Evolutionary conservation across 495 filamentous ascomycete genomes (phyloP).

Genomic region (Cryomyces minteri): DNA sequence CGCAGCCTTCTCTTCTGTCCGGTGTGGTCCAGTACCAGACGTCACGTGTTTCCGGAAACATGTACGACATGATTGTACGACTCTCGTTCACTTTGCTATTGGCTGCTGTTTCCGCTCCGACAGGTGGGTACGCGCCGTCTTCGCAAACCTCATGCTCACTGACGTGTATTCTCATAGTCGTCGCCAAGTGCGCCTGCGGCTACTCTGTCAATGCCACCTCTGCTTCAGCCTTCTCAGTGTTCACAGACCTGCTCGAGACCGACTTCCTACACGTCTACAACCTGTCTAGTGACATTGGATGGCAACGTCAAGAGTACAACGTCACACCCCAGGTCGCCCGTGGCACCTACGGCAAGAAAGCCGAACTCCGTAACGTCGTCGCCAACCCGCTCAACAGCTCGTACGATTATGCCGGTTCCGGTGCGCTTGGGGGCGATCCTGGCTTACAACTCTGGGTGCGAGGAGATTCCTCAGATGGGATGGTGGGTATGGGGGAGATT

Average conservation of each 20-base stretch:
- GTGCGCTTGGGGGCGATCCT: conserved; percentile 27
- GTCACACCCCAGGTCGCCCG: conserved; percentile 29
- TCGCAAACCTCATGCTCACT: neutral
- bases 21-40: too few species aligned
- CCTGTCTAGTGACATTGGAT: conserved; percentile 29
- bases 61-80: too few species aligned
- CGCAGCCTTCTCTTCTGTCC: too few species aligned
- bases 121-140: too few species aligned
- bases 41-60: too few species aligned
- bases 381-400: conserved; percentile 27
- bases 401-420: conserved; percentile 20
- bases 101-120: too few species aligned
- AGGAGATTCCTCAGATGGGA: conserved; percentile 23
- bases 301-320: conserved; percentile 46
- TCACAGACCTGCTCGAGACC: conserved; percentile 49
- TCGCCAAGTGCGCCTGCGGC: conserved; percentile 52
- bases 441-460: conserved; percentile 43
- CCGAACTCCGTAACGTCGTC: conserved; percentile 32
- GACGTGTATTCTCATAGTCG: neutral
- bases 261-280: conserved; percentile 42
- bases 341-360: conserved; percentile 49
- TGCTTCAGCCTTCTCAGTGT: conserved; percentile 22
- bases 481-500: conserved; percentile 42
- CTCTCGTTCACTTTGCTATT: too few species aligned
- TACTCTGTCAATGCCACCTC: conserved; percentile 31